Evolutionary conservation across 2,329 filamentous ascomycete genomes (phyloP).

Genomic region (Lachnellula occidentalis): DNA sequence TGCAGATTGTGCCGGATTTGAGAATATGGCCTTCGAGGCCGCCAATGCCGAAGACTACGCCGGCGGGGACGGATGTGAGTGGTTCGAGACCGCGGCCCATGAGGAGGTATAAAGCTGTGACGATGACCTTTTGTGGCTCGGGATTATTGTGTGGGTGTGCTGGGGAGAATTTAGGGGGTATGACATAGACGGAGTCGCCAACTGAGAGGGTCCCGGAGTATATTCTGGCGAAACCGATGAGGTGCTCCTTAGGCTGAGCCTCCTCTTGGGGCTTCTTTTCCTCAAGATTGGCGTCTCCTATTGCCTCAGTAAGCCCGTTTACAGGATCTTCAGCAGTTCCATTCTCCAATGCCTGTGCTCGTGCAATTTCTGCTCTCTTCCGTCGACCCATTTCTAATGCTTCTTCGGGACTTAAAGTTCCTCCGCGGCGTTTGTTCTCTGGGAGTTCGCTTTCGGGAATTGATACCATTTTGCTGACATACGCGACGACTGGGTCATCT

Average conservation of each 20-base stretch:
- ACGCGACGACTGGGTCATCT: constrained; percentile 78
- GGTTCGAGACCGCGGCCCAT: constrained; percentile 90
- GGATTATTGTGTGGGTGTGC: constrained; percentile 66
- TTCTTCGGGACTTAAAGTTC: constrained; percentile 79
- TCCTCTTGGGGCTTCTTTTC: constrained; percentile 45
- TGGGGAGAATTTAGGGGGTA: constrained; percentile 90
- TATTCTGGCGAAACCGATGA: constrained; percentile 90
- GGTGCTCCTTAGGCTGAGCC: constrained; percentile 66
- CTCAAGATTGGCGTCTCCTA: constrained; percentile 57
- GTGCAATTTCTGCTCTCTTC: constrained; percentile 84
- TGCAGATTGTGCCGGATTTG: constrained; percentile 92
- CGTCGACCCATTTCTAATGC: constrained; percentile 80
- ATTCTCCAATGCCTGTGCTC: constrained; percentile 54
- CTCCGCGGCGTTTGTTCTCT: constrained; percentile 69
- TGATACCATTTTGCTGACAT: constrained; percentile 98
- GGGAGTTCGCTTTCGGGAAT: constrained; percentile 88
- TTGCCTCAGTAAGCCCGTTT: constrained; percentile 46
- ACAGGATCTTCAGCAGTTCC: constrained; percentile 31
- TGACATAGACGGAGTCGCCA: constrained; percentile 84
- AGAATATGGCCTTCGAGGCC: constrained; percentile 90
- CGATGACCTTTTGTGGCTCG: constrained; percentile 73
- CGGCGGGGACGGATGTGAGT: constrained; percentile 79
- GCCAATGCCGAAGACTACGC: constrained; percentile 90
- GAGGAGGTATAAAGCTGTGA: constrained; percentile 86
- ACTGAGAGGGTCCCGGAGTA: constrained; percentile 88